Evolutionary conservation across 768 basidiomycete species (phyloP), one percentile per base, ranked within the genome.

Genomic region (Solioccasus polychromus): DNA sequence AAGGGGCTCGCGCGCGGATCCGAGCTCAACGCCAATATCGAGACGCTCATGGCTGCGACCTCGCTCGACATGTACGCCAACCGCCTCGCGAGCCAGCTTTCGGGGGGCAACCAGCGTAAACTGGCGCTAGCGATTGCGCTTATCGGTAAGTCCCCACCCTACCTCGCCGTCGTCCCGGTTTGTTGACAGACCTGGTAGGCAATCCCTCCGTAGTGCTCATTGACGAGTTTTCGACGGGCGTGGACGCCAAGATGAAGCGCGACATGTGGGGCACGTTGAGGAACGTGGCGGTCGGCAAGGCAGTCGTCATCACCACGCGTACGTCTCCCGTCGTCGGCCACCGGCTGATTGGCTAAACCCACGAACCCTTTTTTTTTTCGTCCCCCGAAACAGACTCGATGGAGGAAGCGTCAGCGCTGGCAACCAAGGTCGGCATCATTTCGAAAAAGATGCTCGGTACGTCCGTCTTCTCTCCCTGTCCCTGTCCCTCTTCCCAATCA

Each of bases 211-310:
- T 89, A 3, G 69, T 90, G 3, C 74, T 90, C 18, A 88, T 91
- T 36, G 88, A 91, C 50, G 87, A 90, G 58, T 90, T 88, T 61
- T 88, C 85, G 6, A 88, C 86, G 3, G 88, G 88, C 5, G 80
- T 90, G 38, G 88, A 89, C 59, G 83, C 87, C 7, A 87, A 82
- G 63, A 88, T 83, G 73, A 90, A 89, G 64, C 71, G 88, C 28
- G 85, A 89, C 24, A 88, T 90, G 82, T 90, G 88, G 88, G 68
- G 69, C 14, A 88, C 84, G 0, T 69, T 90, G 44, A 71, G 82
- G 44, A 76, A 73, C 22, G 81, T 86, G 5, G 76, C 82, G 0
- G 68, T 72, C 3, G 85, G 82, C 14, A 88, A 88, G 57, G 82
- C 83, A 4, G 76, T 87, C 8, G 71, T 86, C 26, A 80, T 88